Evolutionary conservation across 306 rosid species (phyloP), one percentile per base, ranked within the genome.

Genomic region (Glycyrrhiza uralensis): DNA sequence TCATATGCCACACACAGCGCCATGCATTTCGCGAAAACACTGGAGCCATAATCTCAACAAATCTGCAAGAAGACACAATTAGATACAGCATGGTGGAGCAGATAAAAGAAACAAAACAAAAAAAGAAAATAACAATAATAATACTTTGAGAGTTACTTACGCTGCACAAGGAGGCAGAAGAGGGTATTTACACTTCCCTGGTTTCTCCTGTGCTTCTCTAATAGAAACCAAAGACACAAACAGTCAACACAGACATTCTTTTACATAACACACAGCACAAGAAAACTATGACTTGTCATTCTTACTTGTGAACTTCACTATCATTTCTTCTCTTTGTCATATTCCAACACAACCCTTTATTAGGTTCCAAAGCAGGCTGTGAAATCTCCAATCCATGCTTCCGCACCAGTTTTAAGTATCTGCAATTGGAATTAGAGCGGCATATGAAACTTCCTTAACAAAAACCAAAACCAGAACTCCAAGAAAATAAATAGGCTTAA

Each of bases 1-100:
- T 83, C 98, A 94, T 83, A 71, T 94, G 85, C 98, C 98, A 94
- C 82, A 89, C 98, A 58, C 98, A 94, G 49, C 97, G 97, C 98
- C 98, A 94, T 13, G 97, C 97, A 68, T 83, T 79, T 76, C 98
- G 90, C 1, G 98, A 89, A 78, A 94, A 94, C 74, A 94, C 98
- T 1, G 98, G 97, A 69, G 98, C 98, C 98, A 91, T 94, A 68
- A 94, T 94, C 87, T 94, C 98, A 32, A 94, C 94, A 79, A 94
- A 94, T 39, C 98, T 92, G 84, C 74, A 76, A 52, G 56, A 50
- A 49, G 24, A 72, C 36, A 71, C 47, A 20, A 22, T 60, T 13
- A 72, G 41, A 72, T 2, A 65, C 23, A 66, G 50, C 15, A 11
- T 71, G 49, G 52, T 11, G 52, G n/a, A 76, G 4, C 44, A 65